phyloP scores from a whole-genome alignment of 1,139 yeast species.

The Candida mesenterica region DNA sequence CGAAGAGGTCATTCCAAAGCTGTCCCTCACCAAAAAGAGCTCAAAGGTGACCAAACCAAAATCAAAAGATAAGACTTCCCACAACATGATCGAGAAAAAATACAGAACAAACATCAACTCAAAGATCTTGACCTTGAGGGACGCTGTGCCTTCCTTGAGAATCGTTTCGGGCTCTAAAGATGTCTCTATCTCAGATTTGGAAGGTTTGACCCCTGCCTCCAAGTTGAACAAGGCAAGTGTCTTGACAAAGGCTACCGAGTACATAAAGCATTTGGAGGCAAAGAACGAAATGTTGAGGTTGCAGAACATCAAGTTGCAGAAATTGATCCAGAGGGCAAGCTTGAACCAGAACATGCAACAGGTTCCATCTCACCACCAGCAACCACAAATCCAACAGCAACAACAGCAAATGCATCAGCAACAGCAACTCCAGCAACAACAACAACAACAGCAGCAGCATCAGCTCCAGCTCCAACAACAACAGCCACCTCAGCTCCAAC shows the following conservation, averaged over 20 bases:
- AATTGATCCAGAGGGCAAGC: conserved; percentile 24
- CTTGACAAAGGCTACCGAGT: conserved; percentile 85
- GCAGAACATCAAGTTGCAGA: conserved; percentile 54
- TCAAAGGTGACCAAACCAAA: conserved; percentile 35
- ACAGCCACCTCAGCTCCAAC: neutral
- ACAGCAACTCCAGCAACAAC: conserved; percentile 6
- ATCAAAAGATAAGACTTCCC: conserved; percentile 62
- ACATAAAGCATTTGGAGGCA: conserved; percentile 75
- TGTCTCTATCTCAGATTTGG: conserved; percentile 53
- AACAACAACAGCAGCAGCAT: conserved; percentile 3
- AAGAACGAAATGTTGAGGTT: conserved; percentile 57
- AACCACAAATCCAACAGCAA: conserved; percentile 3
- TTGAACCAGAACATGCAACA: conserved; percentile 6
- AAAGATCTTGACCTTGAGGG: conserved; percentile 67
- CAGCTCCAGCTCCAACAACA: conserved; percentile 2
- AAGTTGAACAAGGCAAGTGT: conserved; percentile 89
- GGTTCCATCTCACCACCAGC: conserved; percentile 2
- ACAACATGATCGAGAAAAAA: conserved; percentile 76
- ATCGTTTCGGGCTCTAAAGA: conserved; percentile 44
- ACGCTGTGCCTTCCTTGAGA: conserved; percentile 68
- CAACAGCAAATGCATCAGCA: conserved; percentile 8
- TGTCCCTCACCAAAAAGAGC: conserved; percentile 6
- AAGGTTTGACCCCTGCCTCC: conserved; percentile 84
- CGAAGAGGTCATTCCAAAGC: conserved; percentile 2
- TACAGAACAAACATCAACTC: conserved; percentile 76